A percentile compares a stretch with the other conserved stretches of the same genome.
Evolutionary conservation across 257 asterid genomes (phyloP).

Genomic region (Dorcoceras hygrometricum): DNA sequence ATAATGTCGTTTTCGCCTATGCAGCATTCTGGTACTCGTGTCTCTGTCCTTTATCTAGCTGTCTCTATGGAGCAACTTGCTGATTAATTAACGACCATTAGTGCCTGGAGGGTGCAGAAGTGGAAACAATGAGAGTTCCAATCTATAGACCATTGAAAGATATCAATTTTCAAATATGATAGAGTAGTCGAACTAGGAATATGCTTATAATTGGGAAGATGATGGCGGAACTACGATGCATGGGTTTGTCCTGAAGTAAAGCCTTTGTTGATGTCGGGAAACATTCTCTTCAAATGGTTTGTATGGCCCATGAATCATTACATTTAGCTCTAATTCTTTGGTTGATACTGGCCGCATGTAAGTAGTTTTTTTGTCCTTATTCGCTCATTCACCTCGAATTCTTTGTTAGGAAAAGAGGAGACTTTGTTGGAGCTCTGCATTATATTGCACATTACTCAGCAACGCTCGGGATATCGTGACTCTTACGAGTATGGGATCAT

Average conservation of each 20-base stretch:
- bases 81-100: neutral
- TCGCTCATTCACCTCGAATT: neutral
- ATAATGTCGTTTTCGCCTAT: no score
- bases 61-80: neutral
- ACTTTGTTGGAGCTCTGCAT: neutral
- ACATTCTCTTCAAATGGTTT: neutral
- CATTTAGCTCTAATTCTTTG: conserved; percentile 1
- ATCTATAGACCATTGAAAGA: neutral
- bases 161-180: no score
- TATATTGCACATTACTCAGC: neutral
- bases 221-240: neutral
- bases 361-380: neutral
- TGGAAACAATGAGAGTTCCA: neutral
- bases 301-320: neutral
- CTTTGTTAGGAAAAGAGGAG: neutral
- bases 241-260: neutral
- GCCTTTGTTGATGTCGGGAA: neutral
- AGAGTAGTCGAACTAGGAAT: no score
- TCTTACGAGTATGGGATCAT: neutral
- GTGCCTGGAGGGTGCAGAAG: neutral
- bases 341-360: neutral
- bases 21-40: no score
- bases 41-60: neutral
- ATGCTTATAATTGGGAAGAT: neutral
- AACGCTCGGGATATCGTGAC: neutral